Evolutionary conservation across 192 early-diverging fungal genomes (phyloP), one percentile per base, ranked within the genome.

Genomic region (Coemansia sp.): DNA sequence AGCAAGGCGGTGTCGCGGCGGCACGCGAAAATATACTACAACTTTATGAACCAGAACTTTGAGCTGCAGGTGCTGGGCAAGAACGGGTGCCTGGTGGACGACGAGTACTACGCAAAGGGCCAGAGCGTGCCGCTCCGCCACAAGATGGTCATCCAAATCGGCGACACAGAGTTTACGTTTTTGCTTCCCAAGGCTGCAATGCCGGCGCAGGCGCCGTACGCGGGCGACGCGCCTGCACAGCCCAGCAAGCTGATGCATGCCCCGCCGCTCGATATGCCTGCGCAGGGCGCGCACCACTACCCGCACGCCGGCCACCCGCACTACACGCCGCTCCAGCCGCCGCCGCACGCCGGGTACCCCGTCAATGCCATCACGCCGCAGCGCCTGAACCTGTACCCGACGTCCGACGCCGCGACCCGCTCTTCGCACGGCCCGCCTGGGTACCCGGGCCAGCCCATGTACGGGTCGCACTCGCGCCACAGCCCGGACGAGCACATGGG

Each of bases 31-130:
- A 87, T 96, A 16, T 83, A 84, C 65, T 96, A 90, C 82, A 96
- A 92, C 80, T 92, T 92, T 73, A 71, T 81, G 25, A 85, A 74
- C 18, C 85, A 89, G 60, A 77, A 83, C 23, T 96, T 93, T 77
- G 94, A 96, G 71, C 69, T 96, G 72, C 83, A 84, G 66, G 88
- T 94, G 16, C 82, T 87, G 63, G 94, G 94, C 10, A 92, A 92
- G 60, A 96, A 96, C 79, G 94, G 94, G 6, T 88, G 87, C 23
- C 83, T 89, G 68, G 85, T 95, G n/a, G 87, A 95, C 69, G 91
- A 89, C 46, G 81, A 83, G 54, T 94, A 89, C 81, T 77, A 89
- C 29, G 81, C 86, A 61, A 80, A 83, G 72, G 86, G 87, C 12
- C 72, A 81, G 16, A 77, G 84, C 48, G 79, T 91, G 28, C 65